phyloP scores from a whole-genome alignment of 1,284 basidiomycete genomes.

The Papiliotrema terrestris region DNA sequence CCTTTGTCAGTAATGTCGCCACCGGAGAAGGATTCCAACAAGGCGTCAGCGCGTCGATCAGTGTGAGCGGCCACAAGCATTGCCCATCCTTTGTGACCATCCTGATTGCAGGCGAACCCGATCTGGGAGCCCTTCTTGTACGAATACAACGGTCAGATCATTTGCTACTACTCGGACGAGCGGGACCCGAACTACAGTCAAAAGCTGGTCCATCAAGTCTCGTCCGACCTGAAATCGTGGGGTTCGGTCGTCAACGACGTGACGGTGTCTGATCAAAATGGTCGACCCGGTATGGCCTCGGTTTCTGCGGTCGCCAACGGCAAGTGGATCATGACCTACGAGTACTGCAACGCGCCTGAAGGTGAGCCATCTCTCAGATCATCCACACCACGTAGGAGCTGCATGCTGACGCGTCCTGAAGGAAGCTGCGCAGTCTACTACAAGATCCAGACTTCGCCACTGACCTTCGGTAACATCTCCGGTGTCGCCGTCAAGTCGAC shows the following conservation, averaged over 20 bases:
- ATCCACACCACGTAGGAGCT: background rate
- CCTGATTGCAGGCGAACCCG: constrained; percentile 24
- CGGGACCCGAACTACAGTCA: constrained; percentile 44
- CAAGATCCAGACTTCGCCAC: constrained; percentile 17
- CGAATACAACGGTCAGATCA: constrained; percentile 38
- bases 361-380: background rate
- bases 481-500: constrained; percentile 14
- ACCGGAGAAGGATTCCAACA: no score
- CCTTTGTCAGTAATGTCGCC: constrained; percentile 29
- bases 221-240: constrained; percentile 42
- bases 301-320: constrained; percentile 38
- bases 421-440: constrained; percentile 22
- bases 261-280: constrained; percentile 29
- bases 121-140: constrained; percentile 30
- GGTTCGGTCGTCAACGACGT: constrained; percentile 41
- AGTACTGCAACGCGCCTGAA: constrained; percentile 35
- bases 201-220: constrained; percentile 44
- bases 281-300: constrained; percentile 46
- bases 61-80: no score
- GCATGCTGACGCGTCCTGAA: background rate
- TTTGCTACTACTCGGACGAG: constrained; percentile 49
- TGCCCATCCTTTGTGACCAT: no score
- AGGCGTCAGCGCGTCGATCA: no score
- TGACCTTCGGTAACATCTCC: constrained; percentile 10
- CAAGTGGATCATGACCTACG: constrained; percentile 45